Conservation (phyloP, 2,329 filamentous ascomycete genomes). For the Penicillium fuscoglaucum region DNA sequence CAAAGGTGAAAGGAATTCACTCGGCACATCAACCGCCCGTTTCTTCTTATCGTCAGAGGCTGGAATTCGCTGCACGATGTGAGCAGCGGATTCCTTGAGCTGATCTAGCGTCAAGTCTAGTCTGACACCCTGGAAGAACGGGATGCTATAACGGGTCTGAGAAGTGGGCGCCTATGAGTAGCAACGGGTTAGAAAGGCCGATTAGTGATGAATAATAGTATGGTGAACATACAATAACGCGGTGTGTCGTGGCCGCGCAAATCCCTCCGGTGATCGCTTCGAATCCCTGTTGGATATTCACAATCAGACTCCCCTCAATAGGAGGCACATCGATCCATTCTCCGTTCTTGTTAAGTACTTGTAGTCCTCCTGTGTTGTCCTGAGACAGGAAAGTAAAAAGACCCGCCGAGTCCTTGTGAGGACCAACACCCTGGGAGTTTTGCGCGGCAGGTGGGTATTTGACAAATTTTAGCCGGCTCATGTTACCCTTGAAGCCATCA, state of each 20-base stretch:
- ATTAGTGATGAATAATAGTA: too few relatives aligned
- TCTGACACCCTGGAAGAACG: slow-evolving; percentile 58
- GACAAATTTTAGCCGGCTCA: slow-evolving; percentile 57
- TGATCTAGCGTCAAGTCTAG: slow-evolving; percentile 51
- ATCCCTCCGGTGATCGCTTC: slow-evolving; percentile 58
- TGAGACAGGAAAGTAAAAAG: slow-evolving; percentile 45
- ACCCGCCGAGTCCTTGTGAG: slow-evolving; percentile 58
- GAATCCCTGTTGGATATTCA: slow-evolving; percentile 55
- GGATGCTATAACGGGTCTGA: slow-evolving; percentile 47
- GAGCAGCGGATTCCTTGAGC: slow-evolving; percentile 33
- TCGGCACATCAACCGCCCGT: slow-evolving; percentile 37
- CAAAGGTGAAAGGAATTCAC: slow-evolving; percentile 38
- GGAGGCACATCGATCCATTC: slow-evolving; percentile 49
- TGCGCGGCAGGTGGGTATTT: slow-evolving; percentile 51
- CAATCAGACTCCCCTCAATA: slow-evolving; percentile 46
- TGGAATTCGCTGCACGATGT: slow-evolving; percentile 35
- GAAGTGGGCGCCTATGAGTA: slow-evolving; percentile 38
- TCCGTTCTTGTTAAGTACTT: slow-evolving; percentile 49
- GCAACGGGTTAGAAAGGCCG: not conserved
- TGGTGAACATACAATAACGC: slow-evolving; percentile 33
- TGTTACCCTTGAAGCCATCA: slow-evolving; percentile 48
- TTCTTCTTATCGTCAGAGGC: slow-evolving; percentile 34
- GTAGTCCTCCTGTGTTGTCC: slow-evolving; percentile 46
- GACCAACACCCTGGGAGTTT: slow-evolving; percentile 56
- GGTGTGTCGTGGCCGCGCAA: slow-evolving; percentile 47